phyloP scores from a whole-genome alignment of 1,139 yeast species.

The Saccharomyces hybrid region DNA sequence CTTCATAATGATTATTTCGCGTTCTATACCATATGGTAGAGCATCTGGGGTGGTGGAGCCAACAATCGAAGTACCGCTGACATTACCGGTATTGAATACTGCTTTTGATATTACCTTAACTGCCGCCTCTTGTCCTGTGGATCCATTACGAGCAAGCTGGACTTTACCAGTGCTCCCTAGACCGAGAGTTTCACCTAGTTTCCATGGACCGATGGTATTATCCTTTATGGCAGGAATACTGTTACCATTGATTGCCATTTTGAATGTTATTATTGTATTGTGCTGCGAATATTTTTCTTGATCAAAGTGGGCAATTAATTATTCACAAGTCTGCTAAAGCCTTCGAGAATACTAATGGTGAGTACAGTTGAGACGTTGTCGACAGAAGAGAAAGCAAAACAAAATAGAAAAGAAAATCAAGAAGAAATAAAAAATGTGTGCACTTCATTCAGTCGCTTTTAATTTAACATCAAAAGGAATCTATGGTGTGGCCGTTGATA shows the following conservation, averaged over 20 bases:
- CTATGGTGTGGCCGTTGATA: background rate
- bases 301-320: background rate
- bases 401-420: background rate
- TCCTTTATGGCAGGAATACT: constrained; percentile 23
- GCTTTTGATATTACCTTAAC: constrained; percentile 93
- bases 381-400: background rate
- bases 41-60: constrained; percentile 46
- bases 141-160: constrained; percentile 76
- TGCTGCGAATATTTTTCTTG: background rate
- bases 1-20: constrained; percentile 91
- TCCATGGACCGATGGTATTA: constrained; percentile 86
- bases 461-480: background rate
- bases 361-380: background rate
- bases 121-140: constrained; percentile 87
- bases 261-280: background rate
- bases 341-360: background rate
- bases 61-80: constrained; percentile 27
- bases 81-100: constrained; percentile 35
- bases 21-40: constrained; percentile 87
- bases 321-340: background rate
- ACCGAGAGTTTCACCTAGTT: constrained; percentile 86
- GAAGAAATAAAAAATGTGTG: background rate
- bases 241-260: constrained; percentile 4
- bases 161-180: constrained; percentile 95
- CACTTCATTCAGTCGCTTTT: background rate